phyloP scores from a whole-genome alignment of 306 rosid species.

The Luffa aegyptiaca region DNA sequence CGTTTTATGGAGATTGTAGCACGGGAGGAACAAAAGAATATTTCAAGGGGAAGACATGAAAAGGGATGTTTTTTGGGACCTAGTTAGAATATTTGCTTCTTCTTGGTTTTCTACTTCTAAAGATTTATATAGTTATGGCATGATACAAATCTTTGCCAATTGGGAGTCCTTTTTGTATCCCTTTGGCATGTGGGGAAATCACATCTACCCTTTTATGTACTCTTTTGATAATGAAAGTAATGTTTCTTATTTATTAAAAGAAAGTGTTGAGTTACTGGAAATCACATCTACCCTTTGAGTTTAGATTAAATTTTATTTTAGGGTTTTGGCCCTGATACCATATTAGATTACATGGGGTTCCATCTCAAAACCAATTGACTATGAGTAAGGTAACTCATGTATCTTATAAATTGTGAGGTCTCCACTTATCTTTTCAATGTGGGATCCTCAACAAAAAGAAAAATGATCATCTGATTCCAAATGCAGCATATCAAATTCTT shows the following conservation, averaged over 20 bases:
- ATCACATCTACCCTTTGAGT: no score
- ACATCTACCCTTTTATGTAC: not conserved
- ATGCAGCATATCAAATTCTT: not conserved
- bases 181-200: not conserved
- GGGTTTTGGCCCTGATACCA: no score
- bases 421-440: no score
- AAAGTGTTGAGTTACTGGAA: no score
- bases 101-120: not conserved
- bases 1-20: not conserved
- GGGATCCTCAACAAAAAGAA: no score
- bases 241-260: not conserved
- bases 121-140: not conserved
- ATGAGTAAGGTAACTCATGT: no score
- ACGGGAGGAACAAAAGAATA: not conserved
- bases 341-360: no score
- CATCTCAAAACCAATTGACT: no score
- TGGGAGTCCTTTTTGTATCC: not conserved
- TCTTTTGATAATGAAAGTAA: not conserved
- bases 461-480: not conserved
- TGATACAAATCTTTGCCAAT: not conserved
- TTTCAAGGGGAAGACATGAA: not conserved
- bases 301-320: no score
- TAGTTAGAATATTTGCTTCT: not conserved
- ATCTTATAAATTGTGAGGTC: no score
- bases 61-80: not conserved